Evolutionary conservation across 1,284 basidiomycete species (phyloP).

Genomic region (Apiotrichum porosum): DNA sequence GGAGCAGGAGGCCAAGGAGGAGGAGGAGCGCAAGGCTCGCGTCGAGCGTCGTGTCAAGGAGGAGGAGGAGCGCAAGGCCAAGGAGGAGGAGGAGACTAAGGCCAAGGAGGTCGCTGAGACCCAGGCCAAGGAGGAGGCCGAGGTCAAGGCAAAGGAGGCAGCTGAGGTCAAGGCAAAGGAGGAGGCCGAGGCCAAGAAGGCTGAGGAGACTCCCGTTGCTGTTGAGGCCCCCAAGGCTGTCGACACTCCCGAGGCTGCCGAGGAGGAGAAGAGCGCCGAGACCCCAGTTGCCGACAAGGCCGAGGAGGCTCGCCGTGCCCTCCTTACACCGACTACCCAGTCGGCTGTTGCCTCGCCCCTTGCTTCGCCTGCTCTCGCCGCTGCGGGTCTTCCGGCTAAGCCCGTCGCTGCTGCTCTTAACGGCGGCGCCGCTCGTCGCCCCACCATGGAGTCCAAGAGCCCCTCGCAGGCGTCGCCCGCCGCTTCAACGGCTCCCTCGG

Average conservation of each 20-base stretch:
- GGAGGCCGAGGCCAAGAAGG: conserved; percentile 37
- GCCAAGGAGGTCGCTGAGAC: conserved; percentile 45
- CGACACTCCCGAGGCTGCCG: conserved; percentile 48
- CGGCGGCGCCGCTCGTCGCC: conserved; percentile 33
- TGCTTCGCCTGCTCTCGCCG: conserved; percentile 40
- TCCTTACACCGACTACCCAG: conserved; percentile 26
- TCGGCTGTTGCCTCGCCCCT: conserved; percentile 34
- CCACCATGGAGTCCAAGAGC: conserved; percentile 58
- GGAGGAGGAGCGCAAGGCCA: conserved; percentile 28
- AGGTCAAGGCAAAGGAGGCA: conserved; percentile 39
- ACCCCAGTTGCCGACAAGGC: conserved; percentile 23
- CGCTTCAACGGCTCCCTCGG: conserved; percentile 52
- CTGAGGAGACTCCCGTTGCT: conserved; percentile 20
- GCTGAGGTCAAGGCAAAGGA: conserved; percentile 20
- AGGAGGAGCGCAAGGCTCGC: conserved; percentile 42
- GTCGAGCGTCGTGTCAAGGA: conserved; percentile 30
- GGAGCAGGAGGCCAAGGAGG: conserved; percentile 42
- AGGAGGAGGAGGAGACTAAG: conserved; percentile 49
- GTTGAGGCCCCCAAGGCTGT: conserved; percentile 49
- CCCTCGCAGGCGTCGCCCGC: conserved; percentile 42
- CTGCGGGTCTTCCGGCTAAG: conserved; percentile 47
- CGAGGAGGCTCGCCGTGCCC: conserved; percentile 29
- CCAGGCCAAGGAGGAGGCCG: conserved; percentile 30
- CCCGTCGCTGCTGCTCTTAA: conserved; percentile 39
- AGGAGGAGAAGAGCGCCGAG: conserved; percentile 50